phyloP scores from a whole-genome alignment of 2,329 filamentous ascomycete species.

The Chalara sp. region DNA sequence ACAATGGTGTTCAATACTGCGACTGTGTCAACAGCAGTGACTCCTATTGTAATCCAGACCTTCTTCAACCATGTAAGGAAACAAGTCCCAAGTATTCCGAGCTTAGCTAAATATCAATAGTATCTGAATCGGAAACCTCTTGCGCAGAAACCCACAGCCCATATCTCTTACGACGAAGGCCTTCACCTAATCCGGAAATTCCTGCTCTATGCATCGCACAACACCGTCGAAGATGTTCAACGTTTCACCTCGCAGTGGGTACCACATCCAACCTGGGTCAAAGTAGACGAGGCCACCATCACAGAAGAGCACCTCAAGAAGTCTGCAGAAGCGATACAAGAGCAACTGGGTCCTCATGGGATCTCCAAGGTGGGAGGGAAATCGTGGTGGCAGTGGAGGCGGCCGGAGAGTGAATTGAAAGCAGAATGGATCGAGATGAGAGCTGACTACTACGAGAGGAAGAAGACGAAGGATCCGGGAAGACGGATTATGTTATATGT shows the following conservation, averaged over 20 bases:
- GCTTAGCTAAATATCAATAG: constrained; percentile 35
- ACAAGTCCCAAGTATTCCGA: not conserved
- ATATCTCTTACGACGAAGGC: constrained; percentile 92
- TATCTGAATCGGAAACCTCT: constrained; percentile 75
- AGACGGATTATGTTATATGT: constrained; percentile 87
- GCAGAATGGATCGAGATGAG: constrained; percentile 98
- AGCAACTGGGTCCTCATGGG: constrained; percentile 73
- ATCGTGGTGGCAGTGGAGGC: constrained; percentile 87
- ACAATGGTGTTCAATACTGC: constrained; percentile 61
- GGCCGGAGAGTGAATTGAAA: constrained; percentile 56
- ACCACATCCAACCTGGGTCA: constrained; percentile 82
- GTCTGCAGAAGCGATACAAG: constrained; percentile 60
- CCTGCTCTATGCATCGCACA: constrained; percentile 74
- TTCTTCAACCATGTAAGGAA: constrained; percentile 73
- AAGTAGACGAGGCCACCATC: constrained; percentile 63
- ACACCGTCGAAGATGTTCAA: constrained; percentile 90
- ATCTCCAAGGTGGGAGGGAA: constrained; percentile 70
- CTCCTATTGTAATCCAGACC: constrained; percentile 81
- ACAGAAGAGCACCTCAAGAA: constrained; percentile 54
- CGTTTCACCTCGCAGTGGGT: constrained; percentile 90
- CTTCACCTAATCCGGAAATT: constrained; percentile 83
- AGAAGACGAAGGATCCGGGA: constrained; percentile 49
- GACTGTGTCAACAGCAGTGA: constrained; percentile 74
- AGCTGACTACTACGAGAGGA: constrained; percentile 67
- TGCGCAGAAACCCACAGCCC: constrained; percentile 74